Evolutionary conservation across 768 basidiomycete species (phyloP).

Genomic region (Auricularia cornea): DNA sequence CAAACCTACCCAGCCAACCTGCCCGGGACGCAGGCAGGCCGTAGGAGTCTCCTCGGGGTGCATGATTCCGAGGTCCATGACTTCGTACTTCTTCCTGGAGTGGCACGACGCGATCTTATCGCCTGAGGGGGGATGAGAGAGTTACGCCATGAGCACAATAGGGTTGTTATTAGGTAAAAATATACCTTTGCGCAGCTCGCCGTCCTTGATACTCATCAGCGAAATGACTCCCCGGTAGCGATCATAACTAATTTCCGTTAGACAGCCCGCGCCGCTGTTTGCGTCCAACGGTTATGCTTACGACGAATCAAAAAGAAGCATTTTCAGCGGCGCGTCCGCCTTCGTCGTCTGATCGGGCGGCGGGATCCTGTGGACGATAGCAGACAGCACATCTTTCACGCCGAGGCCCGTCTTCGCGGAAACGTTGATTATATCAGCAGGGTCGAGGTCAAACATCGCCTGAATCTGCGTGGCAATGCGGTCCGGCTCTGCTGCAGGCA

Average conservation of each 20-base stretch:
- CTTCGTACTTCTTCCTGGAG: slow-evolving; percentile 82
- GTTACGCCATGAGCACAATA: too few species aligned
- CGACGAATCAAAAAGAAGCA: slow-evolving; percentile 90
- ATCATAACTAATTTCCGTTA: slow-evolving; percentile 59
- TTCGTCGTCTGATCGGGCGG: slow-evolving; percentile 49
- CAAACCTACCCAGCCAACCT: slow-evolving; percentile 64
- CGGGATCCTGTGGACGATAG: slow-evolving; percentile 78
- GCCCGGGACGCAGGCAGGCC: slow-evolving; percentile 57
- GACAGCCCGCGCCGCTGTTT: slow-evolving; percentile 9
- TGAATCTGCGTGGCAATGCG: slow-evolving; percentile 74
- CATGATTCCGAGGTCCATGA: slow-evolving; percentile 82
- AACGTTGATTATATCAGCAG: slow-evolving; percentile 64
- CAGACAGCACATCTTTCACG: slow-evolving; percentile 65
- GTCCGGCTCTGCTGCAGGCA: slow-evolving; percentile 81
- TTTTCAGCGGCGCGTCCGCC: slow-evolving; percentile 53
- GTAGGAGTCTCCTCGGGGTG: slow-evolving; percentile 83
- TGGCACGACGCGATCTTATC: slow-evolving; percentile 84
- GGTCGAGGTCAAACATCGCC: slow-evolving; percentile 73
- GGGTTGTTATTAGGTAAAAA: too few species aligned
- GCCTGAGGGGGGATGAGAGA: slow-evolving; percentile 29
- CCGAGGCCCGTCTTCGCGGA: slow-evolving; percentile 91
- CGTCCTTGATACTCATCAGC: slow-evolving; percentile 72
- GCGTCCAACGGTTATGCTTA: slow-evolving; percentile 27
- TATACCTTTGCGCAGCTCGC: slow-evolving; percentile 72
- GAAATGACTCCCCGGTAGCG: slow-evolving; percentile 94